Percentiles rank a stretch among this genome's conserved stretches.
phyloP scores from a whole-genome alignment of 148 eudicot species.

The Nepenthes mirabilis region DNA sequence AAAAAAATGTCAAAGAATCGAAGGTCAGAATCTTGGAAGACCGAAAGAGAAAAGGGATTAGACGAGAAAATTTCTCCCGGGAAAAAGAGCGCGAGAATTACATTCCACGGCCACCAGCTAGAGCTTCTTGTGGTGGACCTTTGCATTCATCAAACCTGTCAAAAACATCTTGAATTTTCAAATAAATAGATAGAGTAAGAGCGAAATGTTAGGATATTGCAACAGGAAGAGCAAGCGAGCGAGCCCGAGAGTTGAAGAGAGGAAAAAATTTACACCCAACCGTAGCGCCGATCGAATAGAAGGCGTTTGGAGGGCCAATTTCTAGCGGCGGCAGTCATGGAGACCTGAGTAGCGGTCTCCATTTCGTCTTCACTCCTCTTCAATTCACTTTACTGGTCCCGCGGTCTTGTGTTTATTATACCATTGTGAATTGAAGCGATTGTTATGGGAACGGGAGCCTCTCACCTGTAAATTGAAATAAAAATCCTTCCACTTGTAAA shows the following conservation, averaged over 20 bases:
- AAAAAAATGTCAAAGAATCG: background rate
- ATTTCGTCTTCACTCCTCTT: too few relatives aligned
- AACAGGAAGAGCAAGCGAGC: background rate
- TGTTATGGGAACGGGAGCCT: too few relatives aligned
- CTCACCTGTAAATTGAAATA: too few relatives aligned
- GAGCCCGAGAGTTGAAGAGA: background rate
- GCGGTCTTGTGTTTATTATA: too few relatives aligned
- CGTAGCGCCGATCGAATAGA: conserved; percentile 23
- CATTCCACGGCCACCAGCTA: conserved; percentile 28
- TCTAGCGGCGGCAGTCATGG: too few relatives aligned
- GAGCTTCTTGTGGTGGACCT: conserved; percentile 19
- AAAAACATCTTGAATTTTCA: background rate
- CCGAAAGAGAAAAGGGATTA: background rate
- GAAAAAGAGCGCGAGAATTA: background rate
- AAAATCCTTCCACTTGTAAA: too few relatives aligned
- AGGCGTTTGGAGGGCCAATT: conserved; percentile 10
- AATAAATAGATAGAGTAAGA: background rate
- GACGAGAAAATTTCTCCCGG: background rate
- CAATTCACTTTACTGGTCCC: too few relatives aligned
- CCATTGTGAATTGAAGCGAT: too few relatives aligned
- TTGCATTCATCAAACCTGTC: conserved; percentile 24
- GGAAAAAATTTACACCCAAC: conserved; percentile 19
- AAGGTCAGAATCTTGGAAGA: background rate
- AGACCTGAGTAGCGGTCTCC: too few relatives aligned
- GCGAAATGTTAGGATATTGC: too few relatives aligned